Conservation (phyloP, 257 asterid genomes). For the Datura wrightii region DNA sequence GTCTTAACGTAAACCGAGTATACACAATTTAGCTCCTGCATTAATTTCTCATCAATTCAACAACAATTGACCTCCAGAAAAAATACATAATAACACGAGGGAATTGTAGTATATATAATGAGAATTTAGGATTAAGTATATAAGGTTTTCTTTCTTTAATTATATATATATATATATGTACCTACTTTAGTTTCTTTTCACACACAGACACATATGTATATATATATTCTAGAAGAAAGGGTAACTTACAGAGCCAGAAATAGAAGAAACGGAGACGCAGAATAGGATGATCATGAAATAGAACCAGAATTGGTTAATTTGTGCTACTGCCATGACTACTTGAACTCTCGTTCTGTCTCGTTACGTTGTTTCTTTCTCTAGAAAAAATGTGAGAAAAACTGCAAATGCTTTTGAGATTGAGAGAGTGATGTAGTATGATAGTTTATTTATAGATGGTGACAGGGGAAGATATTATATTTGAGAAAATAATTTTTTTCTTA, state of each 20-base stretch:
- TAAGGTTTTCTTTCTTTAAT: background rate
- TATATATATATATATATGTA: background rate
- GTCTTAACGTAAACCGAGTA: conserved; percentile 44
- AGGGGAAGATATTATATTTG: background rate
- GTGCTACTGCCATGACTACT: background rate
- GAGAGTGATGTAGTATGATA: background rate
- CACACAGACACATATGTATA: too few relatives aligned
- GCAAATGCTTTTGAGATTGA: background rate
- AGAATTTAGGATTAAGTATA: background rate
- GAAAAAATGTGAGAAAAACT: background rate
- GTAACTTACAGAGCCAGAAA: background rate
- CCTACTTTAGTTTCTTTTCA: background rate
- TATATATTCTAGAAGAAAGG: background rate
- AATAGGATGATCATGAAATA: background rate
- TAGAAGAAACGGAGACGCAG: background rate
- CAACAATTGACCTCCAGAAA: too few relatives aligned
- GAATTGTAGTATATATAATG: background rate
- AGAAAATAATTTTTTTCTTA: too few relatives aligned
- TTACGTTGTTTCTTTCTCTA: background rate
- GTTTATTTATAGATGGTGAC: background rate
- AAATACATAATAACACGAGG: background rate
- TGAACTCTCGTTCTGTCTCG: background rate
- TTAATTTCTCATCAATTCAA: background rate
- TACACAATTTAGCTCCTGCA: conserved; percentile 25
- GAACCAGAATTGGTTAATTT: background rate